Base-by-base conservation (phyloP, 768 basidiomycete genomes). In the Mycena epipterygia region DNA sequence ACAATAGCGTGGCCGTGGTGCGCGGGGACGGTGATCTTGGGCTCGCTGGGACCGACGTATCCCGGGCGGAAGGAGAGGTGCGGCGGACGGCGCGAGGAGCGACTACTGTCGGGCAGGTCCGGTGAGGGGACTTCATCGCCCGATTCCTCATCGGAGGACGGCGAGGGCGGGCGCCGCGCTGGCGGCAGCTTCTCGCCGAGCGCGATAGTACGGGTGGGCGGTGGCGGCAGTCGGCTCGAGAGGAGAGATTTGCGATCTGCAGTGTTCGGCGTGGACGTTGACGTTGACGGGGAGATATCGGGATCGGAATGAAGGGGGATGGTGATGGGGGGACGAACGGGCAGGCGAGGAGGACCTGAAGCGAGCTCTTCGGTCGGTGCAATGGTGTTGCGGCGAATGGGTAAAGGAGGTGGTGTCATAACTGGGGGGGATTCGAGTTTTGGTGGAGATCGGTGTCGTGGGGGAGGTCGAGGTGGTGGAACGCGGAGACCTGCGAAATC, bases 171-270 rank as follows among this genome's bases (percentile, higher is more conserved):
- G 5, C 85, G 86, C 30, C 91, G 87, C 29, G 88, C 77, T 3
- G 91, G 88, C 8, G 94, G 93, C 19, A 94, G 84, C 73, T 89
- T 93, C 73, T 91, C 91, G 0, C 92, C 91, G 0, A 87, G 82
- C 1, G 82, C 92, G 51, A 94, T 94, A 0, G 84, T 91, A 7
- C 94, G 91, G 0, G 90, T 92, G 0, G 94, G 94, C 0, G 94
- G 94, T 0, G 94, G 94, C 0, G 88, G 92, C 27, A 91, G 86
- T 67, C 80, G 86, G 39, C 78, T 77, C 48, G 78, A 74, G 29
- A 85, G 84, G 21, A 87, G 62, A 0, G 76, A 65, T 70, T 83
- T 87, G 21, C 86, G 79, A 48, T 87, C 84, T n/a, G 72, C 53
- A 5, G 51, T 57, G 41, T 13, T 69, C 12, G 68, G 68, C n/a